Base-by-base conservation (phyloP, 179 eudicot species). In the Silene vulgaris region DNA sequence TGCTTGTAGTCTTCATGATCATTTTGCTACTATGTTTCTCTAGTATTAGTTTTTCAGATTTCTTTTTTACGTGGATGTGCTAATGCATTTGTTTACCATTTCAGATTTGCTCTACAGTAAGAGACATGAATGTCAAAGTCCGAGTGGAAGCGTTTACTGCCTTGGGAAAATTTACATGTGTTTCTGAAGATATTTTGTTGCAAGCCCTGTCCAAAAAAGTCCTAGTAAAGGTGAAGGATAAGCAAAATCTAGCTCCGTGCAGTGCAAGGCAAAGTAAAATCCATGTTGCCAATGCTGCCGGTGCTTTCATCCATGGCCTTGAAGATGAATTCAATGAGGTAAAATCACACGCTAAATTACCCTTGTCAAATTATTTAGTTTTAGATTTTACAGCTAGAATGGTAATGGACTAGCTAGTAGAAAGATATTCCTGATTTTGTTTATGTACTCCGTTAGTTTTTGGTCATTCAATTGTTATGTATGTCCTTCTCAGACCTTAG, bases 311-410 rank as follows among this genome's bases (percentile, higher is more conserved):
- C 73, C 98, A 92, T 78, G 98, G 97, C 74, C 84, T 92, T 20
- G 98, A 94, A 87, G 98, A 94, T 85, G 98, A 94, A 83, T 94
- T 79, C 74, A 79, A 79, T 74, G 88, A 89, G 97, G 98, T 89
- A 86, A 19, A 30, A 54, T 54, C 35, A 29, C 65, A 14, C 29
- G 21, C 16, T 37, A 20, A 14, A 14, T 26, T 71, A 50, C 20
- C 35, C 3, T 45, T 28, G 29, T 28, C 8, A 29, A 54, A 8
- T 72, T 26, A 28, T 72, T 7, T 50, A 45, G 32, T 30, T 64
- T n/a, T 16, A 48, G 21, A 20, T 72, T 65, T 32, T 16, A 35
- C 14, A 8, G n/a, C 50, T 30, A 30, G 50, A 17, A 2, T 64
- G 76, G 29, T 12, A 72, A 63, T 66, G 52, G 20, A 19, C 60